Evolutionary conservation across 1,139 yeast species (phyloP), one percentile per base, ranked within the genome.

Genomic region (Spencermartinsiella ligniputridi): DNA sequence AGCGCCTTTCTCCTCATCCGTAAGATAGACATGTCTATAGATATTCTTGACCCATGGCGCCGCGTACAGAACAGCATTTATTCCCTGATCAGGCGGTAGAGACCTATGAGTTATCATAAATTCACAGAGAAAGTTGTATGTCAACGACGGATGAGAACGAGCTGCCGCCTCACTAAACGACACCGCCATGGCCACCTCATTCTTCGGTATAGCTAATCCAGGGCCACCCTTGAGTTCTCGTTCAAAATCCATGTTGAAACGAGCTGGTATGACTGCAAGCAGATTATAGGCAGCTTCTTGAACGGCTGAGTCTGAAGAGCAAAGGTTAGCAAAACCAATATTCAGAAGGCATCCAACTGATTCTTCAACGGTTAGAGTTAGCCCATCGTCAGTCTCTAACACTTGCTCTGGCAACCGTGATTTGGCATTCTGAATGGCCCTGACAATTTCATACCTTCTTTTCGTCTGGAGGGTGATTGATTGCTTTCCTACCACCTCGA

Each of bases 21-120:
- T 50, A 43, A 47, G 37, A 33, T 72, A 81, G 12, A 86, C 79
- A 53, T 78, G 64, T 20, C 71, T 72, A 56, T 81, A 78, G 22
- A 86, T 69, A 30, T 87, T 84, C 29, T 74, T 75, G n/a, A 85
- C 72, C 95, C 96, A 88, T 2, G 94, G 90, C 1, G 87, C 72
- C 11, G 82, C 68, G 57, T 79, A 81, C 52, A 74, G 64, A 3
- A 83, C 67, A 1, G 80, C 75, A 4, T 76, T 70, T 25, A 67
- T 60, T 5, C 64, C 54, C 12, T 68, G 65, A 34, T 66, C 67
- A 17, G 58, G 61, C 2, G 64, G 52, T 5, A 70, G 56, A 3
- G 70, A 69, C 2, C 74, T 77, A 52, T 74, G 78, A 24, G 81
- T 78, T 35, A 70, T 74, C 58, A 81, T 80, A 53, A 80, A 81